Conservation (phyloP, 2,329 filamentous ascomycete species). For the Colletotrichum sp. region DNA sequence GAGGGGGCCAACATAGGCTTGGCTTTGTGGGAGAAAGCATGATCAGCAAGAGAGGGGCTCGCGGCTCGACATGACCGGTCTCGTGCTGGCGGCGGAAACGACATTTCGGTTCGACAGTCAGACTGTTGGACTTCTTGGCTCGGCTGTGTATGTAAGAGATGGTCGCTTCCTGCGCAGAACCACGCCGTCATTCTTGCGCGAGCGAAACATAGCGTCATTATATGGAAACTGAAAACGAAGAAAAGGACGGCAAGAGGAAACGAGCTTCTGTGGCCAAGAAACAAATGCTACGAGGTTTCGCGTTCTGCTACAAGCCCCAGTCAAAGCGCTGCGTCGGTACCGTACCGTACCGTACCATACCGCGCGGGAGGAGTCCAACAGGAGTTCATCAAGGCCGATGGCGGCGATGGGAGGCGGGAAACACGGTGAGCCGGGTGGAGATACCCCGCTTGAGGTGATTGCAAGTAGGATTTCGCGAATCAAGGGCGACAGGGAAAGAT, state of each 20-base stretch:
- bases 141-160: slow-evolving; percentile 9
- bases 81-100: neutral
- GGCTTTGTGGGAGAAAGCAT: neutral
- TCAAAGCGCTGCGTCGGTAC: neutral
- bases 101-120: neutral
- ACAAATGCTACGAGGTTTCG: neutral
- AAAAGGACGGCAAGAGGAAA: neutral
- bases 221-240: neutral
- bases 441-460: neutral
- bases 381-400: neutral
- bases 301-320: neutral
- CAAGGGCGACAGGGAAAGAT: neutral
- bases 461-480: neutral
- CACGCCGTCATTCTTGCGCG: neutral
- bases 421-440: neutral
- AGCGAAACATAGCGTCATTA: neutral
- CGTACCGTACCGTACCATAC: neutral
- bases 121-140: slow-evolving; percentile 1
- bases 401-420: neutral
- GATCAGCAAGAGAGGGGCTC: neutral
- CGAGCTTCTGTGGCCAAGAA: neutral
- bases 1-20: neutral
- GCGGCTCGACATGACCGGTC: neutral
- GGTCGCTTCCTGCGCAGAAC: neutral
- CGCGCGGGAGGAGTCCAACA: neutral